Conservation (phyloP, 441 rosid species). For the Populus hybrid region DNA sequence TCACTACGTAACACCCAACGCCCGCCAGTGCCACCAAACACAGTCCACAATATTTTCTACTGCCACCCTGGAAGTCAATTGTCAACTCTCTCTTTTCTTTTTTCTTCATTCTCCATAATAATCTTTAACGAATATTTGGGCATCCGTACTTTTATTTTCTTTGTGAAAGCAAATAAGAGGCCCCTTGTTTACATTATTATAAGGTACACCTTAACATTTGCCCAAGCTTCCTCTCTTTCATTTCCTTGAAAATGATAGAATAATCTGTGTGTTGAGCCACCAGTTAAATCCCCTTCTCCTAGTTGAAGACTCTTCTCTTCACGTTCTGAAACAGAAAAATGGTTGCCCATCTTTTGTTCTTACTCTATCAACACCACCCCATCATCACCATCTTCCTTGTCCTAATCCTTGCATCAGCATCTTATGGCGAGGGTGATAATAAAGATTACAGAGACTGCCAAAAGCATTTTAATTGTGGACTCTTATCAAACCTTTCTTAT, state of each 20-base stretch:
- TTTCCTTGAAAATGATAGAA: neutral
- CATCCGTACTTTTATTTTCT: neutral
- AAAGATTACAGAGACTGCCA: constrained; percentile 19
- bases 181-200: neutral
- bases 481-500: neutral
- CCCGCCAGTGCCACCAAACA: neutral
- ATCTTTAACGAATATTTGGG: neutral
- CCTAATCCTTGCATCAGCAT: constrained; percentile 14
- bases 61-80: too few relatives aligned
- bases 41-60: neutral
- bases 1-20: too few relatives aligned
- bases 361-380: constrained; percentile 1
- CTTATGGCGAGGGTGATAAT: constrained; percentile 18
- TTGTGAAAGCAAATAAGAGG: neutral
- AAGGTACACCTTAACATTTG: neutral
- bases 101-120: neutral
- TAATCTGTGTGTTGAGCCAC: neutral
- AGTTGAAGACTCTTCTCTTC: neutral
- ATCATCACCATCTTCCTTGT: constrained; percentile 19
- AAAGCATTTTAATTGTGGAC: constrained; percentile 4
- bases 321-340: neutral
- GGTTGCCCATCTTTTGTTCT: constrained; percentile 8
- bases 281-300: neutral
- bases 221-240: neutral
- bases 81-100: too few relatives aligned